Base-by-base conservation (phyloP, 768 basidiomycete species). In the Tephrocybe sp. region DNA sequence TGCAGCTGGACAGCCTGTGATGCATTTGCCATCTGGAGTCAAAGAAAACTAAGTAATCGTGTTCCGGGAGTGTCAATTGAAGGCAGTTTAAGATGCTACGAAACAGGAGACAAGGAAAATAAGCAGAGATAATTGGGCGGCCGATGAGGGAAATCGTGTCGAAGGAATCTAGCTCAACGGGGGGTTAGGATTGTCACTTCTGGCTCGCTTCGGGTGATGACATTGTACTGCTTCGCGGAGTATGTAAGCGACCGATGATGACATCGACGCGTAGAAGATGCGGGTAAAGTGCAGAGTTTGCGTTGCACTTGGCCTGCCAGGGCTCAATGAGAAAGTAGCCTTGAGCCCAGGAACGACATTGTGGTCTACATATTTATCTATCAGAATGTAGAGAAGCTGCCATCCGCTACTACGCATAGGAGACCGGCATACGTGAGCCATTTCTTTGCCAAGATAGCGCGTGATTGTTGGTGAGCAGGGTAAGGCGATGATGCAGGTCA, bases 161-260 rank as follows among this genome's bases (percentile, higher is more conserved):
- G 32, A 36, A 13, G 40, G 27, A 45, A 39, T 38, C 50, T 51
- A 45, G 44, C 44, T 51, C 25, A 45, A 24, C 44, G 50, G 43
- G 39, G n/a, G 50, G 50, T 51, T 34, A 51, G 25, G 40, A 30
- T 22, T 39, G 21, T 42, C 19, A 38, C 43, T 51, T 51, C 38
- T 12, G 30, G 37, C 27, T n/a, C n/a, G n/a, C n/a, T 11, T 32
- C 30, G 38, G 31, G 28, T 25, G 38, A 27, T 13, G 11, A 16
- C 24, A 21, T n/a, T 37, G 4, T n/a, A 37, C 18, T 37, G 36
- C 18, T 37, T 37, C 16, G 36, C 36, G 16, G 36, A 37, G 36
- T 37, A 37, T 16, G 18, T 37, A 19, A 7, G 18, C n/a, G 16
- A 37, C 36, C 34, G 34, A 35, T 35, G 28, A 30, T 30, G 28